Evolutionary conservation across 1,284 basidiomycete species (phyloP), one percentile per base, ranked within the genome.

Genomic region (Tetrapyrgos nigripes): DNA sequence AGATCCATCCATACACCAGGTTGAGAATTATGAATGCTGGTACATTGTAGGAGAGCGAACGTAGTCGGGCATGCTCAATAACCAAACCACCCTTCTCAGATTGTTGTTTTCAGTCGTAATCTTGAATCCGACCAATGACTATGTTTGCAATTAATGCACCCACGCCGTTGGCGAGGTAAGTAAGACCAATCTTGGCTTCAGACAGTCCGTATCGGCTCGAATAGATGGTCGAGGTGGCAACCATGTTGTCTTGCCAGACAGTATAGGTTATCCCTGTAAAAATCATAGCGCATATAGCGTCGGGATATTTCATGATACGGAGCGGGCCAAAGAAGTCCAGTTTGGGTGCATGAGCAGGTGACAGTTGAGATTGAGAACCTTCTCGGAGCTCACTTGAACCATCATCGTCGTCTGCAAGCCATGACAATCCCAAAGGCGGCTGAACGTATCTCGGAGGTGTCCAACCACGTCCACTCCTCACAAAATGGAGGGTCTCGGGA

Each of bases 1-100:
- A 17, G 9, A 58, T 21, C 50, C 50, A 52, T 24, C 50, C 50
- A 24, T 53, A 58, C 4, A 27, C 24, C 17, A 58, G 6, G 3
- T 53, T 28, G 28, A n/a, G 33, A 13, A 26, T n/a, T n/a, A 49
- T 29, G 23, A 53, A 53, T 4, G 43, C 4, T 9, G 57, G 57
- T n/a, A 31, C 46, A 40, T 31, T 40, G 17, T 48, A 50, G 17
- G 3, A 27, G 3, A 58, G 46, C 19, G 57, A 48, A 6, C 35
- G 19, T 45, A 58, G 23, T 9, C 57, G 44, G 23, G 57, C 50
- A 9, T 48, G 37, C 26, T 53, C 57, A 23, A 58, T 58, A 4
- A 23, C 40, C 4, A n/a, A 40, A n/a, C n/a, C 17, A 40, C 2
- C 11, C 17, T 9, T 24, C 33, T 52, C 27, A 40, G 50, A 8